These are phyloP conservation scores for Venturia carpophila DNA, from an alignment of 2,329 filamentous ascomycete genomes.

Conservation along the genomic window DNA sequence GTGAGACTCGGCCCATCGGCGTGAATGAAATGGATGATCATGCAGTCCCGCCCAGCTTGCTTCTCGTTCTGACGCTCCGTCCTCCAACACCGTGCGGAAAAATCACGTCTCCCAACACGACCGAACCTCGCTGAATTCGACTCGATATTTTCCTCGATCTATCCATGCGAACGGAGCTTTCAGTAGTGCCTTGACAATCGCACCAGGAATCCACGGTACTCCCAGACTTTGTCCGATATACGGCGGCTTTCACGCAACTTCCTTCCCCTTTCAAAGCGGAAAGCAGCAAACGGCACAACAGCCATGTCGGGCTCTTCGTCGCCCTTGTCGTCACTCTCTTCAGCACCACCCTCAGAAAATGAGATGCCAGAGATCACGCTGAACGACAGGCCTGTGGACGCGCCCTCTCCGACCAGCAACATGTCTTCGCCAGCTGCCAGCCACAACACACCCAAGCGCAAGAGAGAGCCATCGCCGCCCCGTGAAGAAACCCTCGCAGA, in stretches of 20 bases:
- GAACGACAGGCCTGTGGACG: slow-evolving; percentile 21
- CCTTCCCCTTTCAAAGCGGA: slow-evolving; percentile 2
- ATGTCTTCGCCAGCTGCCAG: slow-evolving; percentile 26
- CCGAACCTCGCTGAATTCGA: too few relatives aligned
- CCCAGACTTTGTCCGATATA: slow-evolving; percentile 3
- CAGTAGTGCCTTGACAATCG: background rate
- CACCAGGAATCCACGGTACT: background rate
- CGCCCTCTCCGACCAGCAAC: slow-evolving; percentile 10
- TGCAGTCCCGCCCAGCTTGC: background rate
- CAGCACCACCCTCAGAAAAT: slow-evolving; percentile 48
- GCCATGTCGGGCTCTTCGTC: slow-evolving; percentile 49
- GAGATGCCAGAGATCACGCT: slow-evolving; percentile 35
- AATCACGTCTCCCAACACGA: background rate
- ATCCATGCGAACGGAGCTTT: background rate
- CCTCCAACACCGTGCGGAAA: background rate
- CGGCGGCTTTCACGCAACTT: slow-evolving; percentile 3
- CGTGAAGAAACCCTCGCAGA: slow-evolving; percentile 87
- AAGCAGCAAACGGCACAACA: slow-evolving; percentile 22
- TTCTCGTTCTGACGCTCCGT: background rate
- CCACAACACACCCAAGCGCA: slow-evolving; percentile 46
- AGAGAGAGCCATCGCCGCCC: slow-evolving; percentile 77
- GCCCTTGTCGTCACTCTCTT: slow-evolving; percentile 46
- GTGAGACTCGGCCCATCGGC: background rate
- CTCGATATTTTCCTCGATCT: background rate
- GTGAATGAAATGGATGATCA: slow-evolving; percentile 6